Percentiles rank a stretch among this genome's conserved stretches.
Evolutionary conservation across 2,329 filamentous ascomycete species (phyloP).

Genomic region (Diplodia corticola): DNA sequence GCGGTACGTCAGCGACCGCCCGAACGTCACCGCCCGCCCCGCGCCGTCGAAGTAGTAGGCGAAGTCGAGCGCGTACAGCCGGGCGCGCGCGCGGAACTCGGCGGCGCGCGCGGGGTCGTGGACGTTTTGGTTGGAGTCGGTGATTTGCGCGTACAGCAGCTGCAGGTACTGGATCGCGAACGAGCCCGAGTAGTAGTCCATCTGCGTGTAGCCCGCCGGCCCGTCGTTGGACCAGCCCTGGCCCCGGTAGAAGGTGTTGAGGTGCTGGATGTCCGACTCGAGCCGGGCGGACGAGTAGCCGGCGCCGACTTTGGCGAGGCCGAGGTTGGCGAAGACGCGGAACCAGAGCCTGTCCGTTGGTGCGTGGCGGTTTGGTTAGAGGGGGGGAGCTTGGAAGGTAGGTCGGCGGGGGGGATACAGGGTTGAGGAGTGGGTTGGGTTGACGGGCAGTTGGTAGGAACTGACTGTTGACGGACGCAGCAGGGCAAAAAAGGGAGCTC

Average conservation of each 20-base stretch:
- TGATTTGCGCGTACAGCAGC: constrained; percentile 72
- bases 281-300: constrained; percentile 68
- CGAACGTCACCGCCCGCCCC: constrained; percentile 73
- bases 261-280: constrained; percentile 72
- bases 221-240: constrained; percentile 83
- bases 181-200: constrained; percentile 82
- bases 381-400: constrained; percentile 47
- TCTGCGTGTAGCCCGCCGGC: constrained; percentile 74
- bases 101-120: constrained; percentile 64
- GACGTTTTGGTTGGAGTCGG: constrained; percentile 52
- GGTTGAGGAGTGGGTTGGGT: neutral
- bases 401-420: neutral
- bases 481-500: too few relatives aligned
- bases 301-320: constrained; percentile 72
- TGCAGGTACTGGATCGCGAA: constrained; percentile 82
- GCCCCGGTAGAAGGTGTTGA: constrained; percentile 80
- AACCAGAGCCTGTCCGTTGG: constrained; percentile 75
- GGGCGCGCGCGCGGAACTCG: constrained; percentile 69
- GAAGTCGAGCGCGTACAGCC: constrained; percentile 67
- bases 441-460: neutral
- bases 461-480: neutral
- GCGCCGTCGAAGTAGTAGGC: constrained; percentile 73
- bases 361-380: constrained; percentile 54
- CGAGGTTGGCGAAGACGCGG: constrained; percentile 78
- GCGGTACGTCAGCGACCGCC: constrained; percentile 76